These are phyloP conservation scores for Trichosporon asahii DNA, from an alignment of 1,284 basidiomycete genomes.

Conservation along the genomic window DNA sequence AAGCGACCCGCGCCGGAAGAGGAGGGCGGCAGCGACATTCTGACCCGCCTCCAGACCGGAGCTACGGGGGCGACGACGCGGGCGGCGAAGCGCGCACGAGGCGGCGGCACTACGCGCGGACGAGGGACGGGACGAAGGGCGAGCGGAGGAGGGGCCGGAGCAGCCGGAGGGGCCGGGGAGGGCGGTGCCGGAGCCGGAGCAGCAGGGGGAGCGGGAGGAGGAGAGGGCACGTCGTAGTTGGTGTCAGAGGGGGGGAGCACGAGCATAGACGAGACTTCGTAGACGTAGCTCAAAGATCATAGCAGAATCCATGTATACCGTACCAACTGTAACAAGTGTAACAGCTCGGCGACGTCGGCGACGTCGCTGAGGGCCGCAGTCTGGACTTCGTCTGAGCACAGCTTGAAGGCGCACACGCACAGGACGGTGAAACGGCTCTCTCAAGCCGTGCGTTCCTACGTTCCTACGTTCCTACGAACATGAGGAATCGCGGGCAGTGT, in stretches of 20 bases:
- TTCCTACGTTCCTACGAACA: neutral
- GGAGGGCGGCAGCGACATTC: constrained; percentile 17
- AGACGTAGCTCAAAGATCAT: neutral
- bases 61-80: constrained; percentile 7
- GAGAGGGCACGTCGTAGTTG: neutral
- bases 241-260: neutral
- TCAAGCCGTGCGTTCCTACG: neutral
- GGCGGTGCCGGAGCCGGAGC: neutral
- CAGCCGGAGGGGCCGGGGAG: neutral
- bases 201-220: too few species aligned
- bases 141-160: constrained; percentile 10
- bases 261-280: neutral
- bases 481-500: neutral
- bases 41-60: constrained; percentile 15
- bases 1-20: constrained; percentile 24
- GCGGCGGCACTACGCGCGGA: constrained; percentile 15
- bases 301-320: constrained; percentile 7
- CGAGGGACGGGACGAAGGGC: constrained; percentile 19
- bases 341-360: neutral
- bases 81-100: constrained; percentile 21
- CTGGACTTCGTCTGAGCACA: too few species aligned
- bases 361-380: too few species aligned
- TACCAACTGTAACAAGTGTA: constrained; percentile 4
- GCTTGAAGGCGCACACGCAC: too few species aligned
- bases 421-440: neutral